phyloP scores from a whole-genome alignment of 176 grass and related monocot genomes.

The Triticum dicoccoides region DNA sequence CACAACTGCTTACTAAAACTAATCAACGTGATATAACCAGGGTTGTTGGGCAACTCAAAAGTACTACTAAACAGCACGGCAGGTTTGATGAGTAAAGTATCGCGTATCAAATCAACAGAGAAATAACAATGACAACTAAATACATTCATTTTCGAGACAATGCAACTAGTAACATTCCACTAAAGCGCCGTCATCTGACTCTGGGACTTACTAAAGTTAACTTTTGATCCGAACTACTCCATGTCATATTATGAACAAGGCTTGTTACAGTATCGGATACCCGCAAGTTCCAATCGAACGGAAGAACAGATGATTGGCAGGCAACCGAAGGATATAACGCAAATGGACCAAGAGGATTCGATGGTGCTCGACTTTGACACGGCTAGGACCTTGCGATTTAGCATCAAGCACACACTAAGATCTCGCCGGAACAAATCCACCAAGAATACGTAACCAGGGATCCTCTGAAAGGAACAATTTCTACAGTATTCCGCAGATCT shows the following conservation, averaged over 20 bases:
- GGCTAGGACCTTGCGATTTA: background rate
- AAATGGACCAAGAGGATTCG: background rate
- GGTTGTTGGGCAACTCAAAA: background rate
- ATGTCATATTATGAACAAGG: background rate
- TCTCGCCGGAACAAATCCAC: background rate
- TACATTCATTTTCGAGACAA: background rate
- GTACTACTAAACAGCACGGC: background rate
- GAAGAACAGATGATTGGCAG: background rate
- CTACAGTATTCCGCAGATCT: background rate
- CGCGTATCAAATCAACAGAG: background rate
- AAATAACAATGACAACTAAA: background rate
- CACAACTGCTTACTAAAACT: background rate
- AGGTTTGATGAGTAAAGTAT: background rate
- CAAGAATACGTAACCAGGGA: background rate
- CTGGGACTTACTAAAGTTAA: background rate
- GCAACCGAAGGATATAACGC: background rate
- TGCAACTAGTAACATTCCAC: background rate
- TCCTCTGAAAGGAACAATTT: background rate
- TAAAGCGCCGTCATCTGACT: background rate
- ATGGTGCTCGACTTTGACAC: background rate
- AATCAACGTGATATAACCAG: background rate
- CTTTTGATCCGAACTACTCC: background rate
- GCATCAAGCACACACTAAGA: background rate
- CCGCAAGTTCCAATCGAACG: background rate
- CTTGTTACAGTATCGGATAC: background rate